Conservation (phyloP, 2,329 filamentous ascomycete species). For the Gaeumannomyces sp. region DNA sequence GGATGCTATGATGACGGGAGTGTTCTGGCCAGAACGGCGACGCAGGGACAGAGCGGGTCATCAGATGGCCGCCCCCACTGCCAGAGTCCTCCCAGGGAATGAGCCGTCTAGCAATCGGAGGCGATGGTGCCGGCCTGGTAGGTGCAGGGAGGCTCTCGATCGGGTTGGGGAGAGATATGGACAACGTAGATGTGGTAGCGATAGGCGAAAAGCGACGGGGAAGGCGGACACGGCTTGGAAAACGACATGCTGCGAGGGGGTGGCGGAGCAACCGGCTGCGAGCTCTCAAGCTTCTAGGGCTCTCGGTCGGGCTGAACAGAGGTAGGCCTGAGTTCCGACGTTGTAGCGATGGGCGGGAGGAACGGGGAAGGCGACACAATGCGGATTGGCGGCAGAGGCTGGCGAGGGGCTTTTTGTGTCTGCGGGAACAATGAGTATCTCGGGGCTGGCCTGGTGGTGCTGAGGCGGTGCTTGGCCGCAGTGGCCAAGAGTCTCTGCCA, state of each 20-base stretch:
- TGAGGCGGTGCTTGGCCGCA: neutral
- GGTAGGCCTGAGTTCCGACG: neutral
- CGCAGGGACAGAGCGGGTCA: neutral
- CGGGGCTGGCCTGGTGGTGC: conserved; percentile 3
- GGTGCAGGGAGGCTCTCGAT: neutral
- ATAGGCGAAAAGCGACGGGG: neutral
- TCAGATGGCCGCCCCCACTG: neutral
- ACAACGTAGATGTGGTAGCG: too few species aligned
- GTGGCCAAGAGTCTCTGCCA: conserved; percentile 3
- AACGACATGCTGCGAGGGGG: neutral
- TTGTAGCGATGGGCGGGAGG: conserved; percentile 5
- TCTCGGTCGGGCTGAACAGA: conserved; percentile 4
- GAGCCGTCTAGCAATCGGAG: neutral
- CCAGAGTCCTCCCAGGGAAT: neutral
- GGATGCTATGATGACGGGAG: neutral
- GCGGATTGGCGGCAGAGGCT: neutral
- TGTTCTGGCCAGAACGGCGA: neutral
- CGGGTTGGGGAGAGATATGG: too few species aligned
- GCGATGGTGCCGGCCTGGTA: neutral
- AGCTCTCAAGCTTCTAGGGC: neutral
- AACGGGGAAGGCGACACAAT: neutral
- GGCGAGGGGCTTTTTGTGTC: neutral
- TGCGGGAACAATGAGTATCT: conserved; percentile 9
- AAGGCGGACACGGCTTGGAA: neutral
- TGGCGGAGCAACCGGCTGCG: neutral